These are phyloP conservation scores for Saccharomycopsis oosterbeekiorum DNA, from an alignment of 805 yeast species.

Conservation along the genomic window DNA sequence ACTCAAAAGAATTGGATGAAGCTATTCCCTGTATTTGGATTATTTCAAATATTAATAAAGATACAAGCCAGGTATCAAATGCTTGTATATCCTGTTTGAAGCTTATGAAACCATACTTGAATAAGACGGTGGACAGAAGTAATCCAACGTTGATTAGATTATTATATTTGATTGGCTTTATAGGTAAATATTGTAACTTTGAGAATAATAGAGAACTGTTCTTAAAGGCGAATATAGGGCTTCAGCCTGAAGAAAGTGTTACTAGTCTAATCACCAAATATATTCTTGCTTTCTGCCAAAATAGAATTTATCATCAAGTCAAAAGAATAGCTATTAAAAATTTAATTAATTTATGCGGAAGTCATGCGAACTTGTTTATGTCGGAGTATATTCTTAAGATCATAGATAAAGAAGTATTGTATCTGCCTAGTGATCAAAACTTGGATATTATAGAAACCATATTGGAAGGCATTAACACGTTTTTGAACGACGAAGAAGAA, in stretches of 20 bases:
- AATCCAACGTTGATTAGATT: constrained; percentile 46
- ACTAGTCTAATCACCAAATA: constrained; percentile 49
- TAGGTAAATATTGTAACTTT: constrained; percentile 63
- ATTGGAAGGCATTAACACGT: constrained; percentile 46
- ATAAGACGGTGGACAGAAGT: neutral
- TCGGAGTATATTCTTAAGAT: constrained; percentile 41
- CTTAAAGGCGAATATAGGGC: constrained; percentile 28
- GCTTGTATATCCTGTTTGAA: constrained; percentile 57
- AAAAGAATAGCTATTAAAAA: constrained; percentile 47
- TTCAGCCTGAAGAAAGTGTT: constrained; percentile 44
- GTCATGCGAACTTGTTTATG: constrained; percentile 58
- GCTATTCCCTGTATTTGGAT: constrained; percentile 66
- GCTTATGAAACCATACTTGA: constrained; percentile 38
- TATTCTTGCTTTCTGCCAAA: constrained; percentile 44
- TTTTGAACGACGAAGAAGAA: constrained; percentile 47
- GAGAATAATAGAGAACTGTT: constrained; percentile 36
- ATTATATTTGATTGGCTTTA: constrained; percentile 53
- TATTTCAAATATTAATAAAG: constrained; percentile 37
- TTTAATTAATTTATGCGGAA: constrained; percentile 46
- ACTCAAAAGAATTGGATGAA: constrained; percentile 50
- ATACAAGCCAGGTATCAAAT: constrained; percentile 40
- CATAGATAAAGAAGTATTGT: constrained; percentile 39
- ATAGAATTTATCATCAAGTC: constrained; percentile 25
- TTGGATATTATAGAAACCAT: constrained; percentile 39
- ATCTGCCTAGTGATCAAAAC: constrained; percentile 21